phyloP scores from a whole-genome alignment of 2,329 filamentous ascomycete species.

The Fusarium ramigenum region DNA sequence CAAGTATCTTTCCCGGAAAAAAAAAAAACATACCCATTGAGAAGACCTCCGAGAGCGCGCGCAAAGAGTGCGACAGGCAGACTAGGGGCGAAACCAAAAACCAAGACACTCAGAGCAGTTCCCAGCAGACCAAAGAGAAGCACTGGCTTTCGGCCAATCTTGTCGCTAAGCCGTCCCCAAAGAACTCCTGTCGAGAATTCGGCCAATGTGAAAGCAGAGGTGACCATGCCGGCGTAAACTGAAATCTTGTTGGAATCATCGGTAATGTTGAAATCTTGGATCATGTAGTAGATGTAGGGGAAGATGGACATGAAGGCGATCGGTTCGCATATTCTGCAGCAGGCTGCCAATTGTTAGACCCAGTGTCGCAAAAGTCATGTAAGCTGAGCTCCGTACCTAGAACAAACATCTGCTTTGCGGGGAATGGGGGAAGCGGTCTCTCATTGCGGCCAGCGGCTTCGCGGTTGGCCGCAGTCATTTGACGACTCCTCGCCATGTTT shows the following conservation, averaged over 20 bases:
- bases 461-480: slow-evolving; percentile 37
- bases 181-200: slow-evolving; percentile 93
- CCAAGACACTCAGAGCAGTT: slow-evolving; percentile 89
- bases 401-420: slow-evolving; percentile 60
- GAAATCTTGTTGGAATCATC: slow-evolving; percentile 82
- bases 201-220: slow-evolving; percentile 93
- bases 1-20: neutral
- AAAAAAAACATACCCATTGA: slow-evolving; percentile 80
- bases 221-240: slow-evolving; percentile 94
- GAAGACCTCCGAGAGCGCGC: slow-evolving; percentile 85
- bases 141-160: slow-evolving; percentile 90
- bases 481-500: slow-evolving; percentile 45
- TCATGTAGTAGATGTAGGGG: slow-evolving; percentile 98
- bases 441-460: slow-evolving; percentile 35
- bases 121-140: slow-evolving; percentile 89
- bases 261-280: slow-evolving; percentile 88
- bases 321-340: slow-evolving; percentile 96
- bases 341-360: slow-evolving; percentile 61
- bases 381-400: slow-evolving; percentile 51
- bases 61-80: slow-evolving; percentile 85
- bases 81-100: slow-evolving; percentile 90
- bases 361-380: neutral
- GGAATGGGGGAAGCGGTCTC: slow-evolving; percentile 48
- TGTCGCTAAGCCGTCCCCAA: slow-evolving; percentile 94
- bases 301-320: slow-evolving; percentile 99